Conservation (phyloP, 495 filamentous ascomycete genomes). For the Tuber umbilicatum region DNA sequence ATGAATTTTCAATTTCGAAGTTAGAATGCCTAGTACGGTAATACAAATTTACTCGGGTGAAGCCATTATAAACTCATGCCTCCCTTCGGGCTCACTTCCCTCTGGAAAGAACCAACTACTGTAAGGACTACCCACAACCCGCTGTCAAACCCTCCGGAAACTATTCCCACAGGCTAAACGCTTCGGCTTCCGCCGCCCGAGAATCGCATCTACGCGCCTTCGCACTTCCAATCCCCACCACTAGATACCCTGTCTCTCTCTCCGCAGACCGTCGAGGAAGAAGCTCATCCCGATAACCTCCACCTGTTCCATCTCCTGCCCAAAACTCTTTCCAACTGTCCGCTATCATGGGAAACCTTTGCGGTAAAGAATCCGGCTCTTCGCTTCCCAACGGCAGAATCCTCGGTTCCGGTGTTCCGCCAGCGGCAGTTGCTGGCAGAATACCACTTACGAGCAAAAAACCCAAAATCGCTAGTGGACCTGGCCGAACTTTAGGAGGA, state of each 20-base stretch:
- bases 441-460: constrained; percentile 16
- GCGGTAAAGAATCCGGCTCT: constrained; percentile 23
- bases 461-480: constrained; percentile 13
- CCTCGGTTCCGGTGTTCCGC: constrained; percentile 15
- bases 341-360: constrained; percentile 27
- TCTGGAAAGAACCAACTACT: background rate
- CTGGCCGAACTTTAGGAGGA: constrained; percentile 24
- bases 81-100: background rate
- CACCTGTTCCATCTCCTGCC: background rate
- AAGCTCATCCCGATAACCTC: background rate
- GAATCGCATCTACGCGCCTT: background rate
- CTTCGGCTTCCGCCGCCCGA: background rate
- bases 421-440: background rate
- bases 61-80: background rate
- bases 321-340: background rate
- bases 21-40: background rate
- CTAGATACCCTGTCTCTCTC: background rate
- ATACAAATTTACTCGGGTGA: background rate
- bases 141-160: background rate
- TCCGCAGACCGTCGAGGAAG: background rate
- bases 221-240: background rate
- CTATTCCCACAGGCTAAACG: background rate
- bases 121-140: background rate
- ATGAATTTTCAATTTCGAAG: background rate
- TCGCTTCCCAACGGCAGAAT: constrained; percentile 14